A percentile compares a stretch with the other conserved stretches of the same genome.
phyloP scores from a whole-genome alignment of 2,329 filamentous ascomycete species.

The Calonectria pseudoturangicola region DNA sequence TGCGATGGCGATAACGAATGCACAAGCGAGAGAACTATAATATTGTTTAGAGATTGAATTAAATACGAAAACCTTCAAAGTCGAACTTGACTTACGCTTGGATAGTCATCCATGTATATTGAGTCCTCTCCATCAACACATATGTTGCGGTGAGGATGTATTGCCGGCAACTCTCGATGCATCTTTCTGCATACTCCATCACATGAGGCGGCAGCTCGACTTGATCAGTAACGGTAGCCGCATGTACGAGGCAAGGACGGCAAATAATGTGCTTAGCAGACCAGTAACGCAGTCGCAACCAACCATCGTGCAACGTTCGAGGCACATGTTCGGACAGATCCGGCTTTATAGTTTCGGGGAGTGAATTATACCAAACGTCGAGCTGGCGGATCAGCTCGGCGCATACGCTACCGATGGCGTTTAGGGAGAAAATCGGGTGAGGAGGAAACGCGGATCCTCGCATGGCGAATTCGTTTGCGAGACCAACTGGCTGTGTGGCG shows the following conservation, averaged over 20 bases:
- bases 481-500: neutral
- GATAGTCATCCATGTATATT: conserved; percentile 29
- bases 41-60: neutral
- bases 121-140: conserved; percentile 9
- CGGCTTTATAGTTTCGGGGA: conserved; percentile 10
- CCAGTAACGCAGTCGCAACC: conserved; percentile 25
- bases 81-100: conserved; percentile 8
- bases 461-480: neutral
- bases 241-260: conserved; percentile 3
- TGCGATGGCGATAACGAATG: neutral
- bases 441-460: neutral
- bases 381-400: conserved; percentile 5
- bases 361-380: conserved; percentile 18
- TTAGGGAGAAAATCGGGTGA: conserved; percentile 3
- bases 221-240: conserved; percentile 7
- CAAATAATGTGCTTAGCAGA: conserved; percentile 21
- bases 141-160: neutral
- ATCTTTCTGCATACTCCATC: conserved; percentile 19
- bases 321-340: conserved; percentile 15
- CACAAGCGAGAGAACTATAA: conserved; percentile 7
- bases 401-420: neutral
- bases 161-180: conserved; percentile 22
- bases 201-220: conserved; percentile 1
- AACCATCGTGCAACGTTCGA: conserved; percentile 9
- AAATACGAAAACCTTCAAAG: too few species aligned